These are phyloP conservation scores for Phytophthora palmivora DNA, from an alignment of 352 stramenopile species.

Conservation along the genomic window DNA sequence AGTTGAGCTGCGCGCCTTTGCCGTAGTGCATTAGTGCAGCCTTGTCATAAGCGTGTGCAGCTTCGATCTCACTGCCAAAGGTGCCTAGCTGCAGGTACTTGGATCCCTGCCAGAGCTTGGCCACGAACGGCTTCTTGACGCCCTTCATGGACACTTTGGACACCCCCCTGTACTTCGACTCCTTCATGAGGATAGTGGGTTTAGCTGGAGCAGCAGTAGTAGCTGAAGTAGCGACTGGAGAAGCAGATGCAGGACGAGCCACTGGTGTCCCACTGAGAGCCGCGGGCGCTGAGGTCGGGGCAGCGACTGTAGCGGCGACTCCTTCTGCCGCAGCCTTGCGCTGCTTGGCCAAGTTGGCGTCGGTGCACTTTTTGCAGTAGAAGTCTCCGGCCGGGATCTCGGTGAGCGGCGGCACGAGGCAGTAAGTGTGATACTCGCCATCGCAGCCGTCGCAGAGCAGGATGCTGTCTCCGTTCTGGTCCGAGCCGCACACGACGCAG, in stretches of 20 bases:
- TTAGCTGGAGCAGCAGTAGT: constrained; percentile 7
- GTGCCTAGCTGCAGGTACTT: constrained; percentile 78
- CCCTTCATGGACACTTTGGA: constrained; percentile 83
- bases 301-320: not conserved
- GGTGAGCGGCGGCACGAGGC: constrained; percentile 71
- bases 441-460: constrained; percentile 87
- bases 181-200: constrained; percentile 53
- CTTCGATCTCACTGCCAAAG: constrained; percentile 81
- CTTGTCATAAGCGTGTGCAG: constrained; percentile 85
- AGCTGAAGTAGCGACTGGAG: not conserved
- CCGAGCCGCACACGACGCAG: constrained; percentile 72
- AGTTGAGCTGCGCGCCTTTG: constrained; percentile 75
- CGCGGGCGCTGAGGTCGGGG: not conserved
- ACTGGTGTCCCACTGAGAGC: not conserved
- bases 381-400: constrained; percentile 85
- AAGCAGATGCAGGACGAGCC: constrained; percentile 1
- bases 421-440: constrained; percentile 89
- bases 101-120: constrained; percentile 68
- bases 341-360: constrained; percentile 47
- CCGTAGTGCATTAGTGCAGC: constrained; percentile 73
- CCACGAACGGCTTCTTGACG: constrained; percentile 84
- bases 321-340: constrained; percentile 45
- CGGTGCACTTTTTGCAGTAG: constrained; percentile 81
- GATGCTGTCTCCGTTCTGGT: constrained; percentile 84
- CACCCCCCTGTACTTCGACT: constrained; percentile 84